Evolutionary conservation across 2,329 filamentous ascomycete genomes (phyloP).

Genomic region (Ophioceras dolichostomum): DNA sequence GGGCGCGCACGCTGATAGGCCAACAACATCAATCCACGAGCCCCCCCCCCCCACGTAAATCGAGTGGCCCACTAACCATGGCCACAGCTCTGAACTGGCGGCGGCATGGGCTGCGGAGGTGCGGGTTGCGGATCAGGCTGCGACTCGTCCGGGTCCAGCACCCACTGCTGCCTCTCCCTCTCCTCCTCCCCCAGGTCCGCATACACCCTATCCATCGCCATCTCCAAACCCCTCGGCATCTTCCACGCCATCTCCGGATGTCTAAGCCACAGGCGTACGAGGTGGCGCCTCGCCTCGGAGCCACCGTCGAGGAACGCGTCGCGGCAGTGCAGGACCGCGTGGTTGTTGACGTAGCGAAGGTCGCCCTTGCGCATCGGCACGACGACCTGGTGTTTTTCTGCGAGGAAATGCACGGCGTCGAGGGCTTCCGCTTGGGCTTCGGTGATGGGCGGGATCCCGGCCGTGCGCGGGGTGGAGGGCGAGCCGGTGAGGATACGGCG

Average conservation of each 20-base stretch:
- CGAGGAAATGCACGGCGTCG: not conserved
- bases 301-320: not conserved
- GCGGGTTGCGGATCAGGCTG: too few relatives aligned
- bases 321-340: not conserved
- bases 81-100: too few relatives aligned
- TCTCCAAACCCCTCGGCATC: not conserved
- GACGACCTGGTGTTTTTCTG: not conserved
- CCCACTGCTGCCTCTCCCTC: too few relatives aligned
- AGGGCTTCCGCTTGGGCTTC: not conserved
- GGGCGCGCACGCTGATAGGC: too few relatives aligned
- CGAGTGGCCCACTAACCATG: too few relatives aligned
- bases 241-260: not conserved
- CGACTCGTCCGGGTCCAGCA: too few relatives aligned
- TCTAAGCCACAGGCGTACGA: not conserved
- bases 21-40: too few relatives aligned
- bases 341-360: slow-evolving; percentile 1
- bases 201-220: not conserved
- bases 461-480: not conserved
- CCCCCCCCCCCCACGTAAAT: too few relatives aligned
- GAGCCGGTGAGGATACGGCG: not conserved
- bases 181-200: not conserved
- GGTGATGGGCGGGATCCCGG: not conserved
- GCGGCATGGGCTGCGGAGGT: too few relatives aligned
- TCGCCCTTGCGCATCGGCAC: not conserved
- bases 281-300: not conserved